Evolutionary conservation across 2,329 filamentous ascomycete genomes (phyloP), one percentile per base, ranked within the genome.

Genomic region (Ascochyta viciae-villosae): DNA sequence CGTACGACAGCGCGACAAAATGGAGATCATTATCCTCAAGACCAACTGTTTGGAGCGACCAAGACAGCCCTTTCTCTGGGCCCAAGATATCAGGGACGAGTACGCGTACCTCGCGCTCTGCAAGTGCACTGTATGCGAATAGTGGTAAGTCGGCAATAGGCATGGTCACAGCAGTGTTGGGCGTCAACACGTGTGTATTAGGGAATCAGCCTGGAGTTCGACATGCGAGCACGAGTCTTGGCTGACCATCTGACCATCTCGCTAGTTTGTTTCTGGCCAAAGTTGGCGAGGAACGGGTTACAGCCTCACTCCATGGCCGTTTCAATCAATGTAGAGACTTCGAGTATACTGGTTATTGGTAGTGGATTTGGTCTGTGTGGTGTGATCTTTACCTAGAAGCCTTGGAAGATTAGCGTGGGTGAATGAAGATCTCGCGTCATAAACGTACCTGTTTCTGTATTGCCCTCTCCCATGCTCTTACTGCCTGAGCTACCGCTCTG

Each of bases 381-480:
- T 13, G 16, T 16, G 26, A n/a, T 16, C 13, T 47, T 12, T 12
- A 47, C 13, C 33, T 47, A 56, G 31, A 56, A 56, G 22, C 53
- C 53, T 56, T 15, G 6, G 3, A n/a, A 16, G 1, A 42, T 56
- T 16, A 56, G 53, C 22, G 3, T 4, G 3, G 10, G 19, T 6
- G 16, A 33, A 9, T 15, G n/a, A 12, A 23, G 24, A 9, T 15
- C 8, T 23, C 26, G 16, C 16, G 22, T 27, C 7, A 4, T 22
- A 13, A 44, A 65, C 71, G 65, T 66, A 75, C 74, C 70, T 52
- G 74, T 84, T 77, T 98, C 94, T 0, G 94, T 98, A 74, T 95
- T 96, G 0, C 94, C 94, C 42, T 94, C 90, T 0, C 94, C 94
- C 94, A 97, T 96, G 75, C 91, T 95, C 85, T 87, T 93, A 74